Percentiles rank a stretch among this genome's conserved stretches.
Evolutionary conservation across 148 eudicot genomes (phyloP).

Genomic region (Rhododendron williamsianum): DNA sequence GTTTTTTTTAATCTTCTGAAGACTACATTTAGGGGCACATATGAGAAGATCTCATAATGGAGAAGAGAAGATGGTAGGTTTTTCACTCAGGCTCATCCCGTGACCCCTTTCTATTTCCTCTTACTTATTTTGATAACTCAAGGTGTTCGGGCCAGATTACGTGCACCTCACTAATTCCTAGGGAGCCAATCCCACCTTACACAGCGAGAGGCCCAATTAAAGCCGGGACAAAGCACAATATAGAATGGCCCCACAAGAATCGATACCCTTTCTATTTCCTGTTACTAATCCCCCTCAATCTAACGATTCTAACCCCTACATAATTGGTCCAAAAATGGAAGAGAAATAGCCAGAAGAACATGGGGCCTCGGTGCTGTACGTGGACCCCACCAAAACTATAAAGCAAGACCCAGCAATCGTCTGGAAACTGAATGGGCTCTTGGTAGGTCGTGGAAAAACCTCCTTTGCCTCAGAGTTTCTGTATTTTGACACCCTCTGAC

Average conservation of each 20-base stretch:
- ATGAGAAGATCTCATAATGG: not conserved
- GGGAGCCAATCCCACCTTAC: not conserved
- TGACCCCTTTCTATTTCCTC: not conserved
- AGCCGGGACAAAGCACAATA: not conserved
- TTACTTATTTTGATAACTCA: not conserved
- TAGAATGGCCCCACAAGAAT: not conserved
- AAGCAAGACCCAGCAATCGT: not conserved
- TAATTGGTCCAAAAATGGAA: not conserved
- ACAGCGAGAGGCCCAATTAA: not conserved
- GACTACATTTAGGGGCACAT: not conserved
- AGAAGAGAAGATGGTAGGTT: not conserved
- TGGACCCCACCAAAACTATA: not conserved
- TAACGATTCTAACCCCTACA: not conserved
- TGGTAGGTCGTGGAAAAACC: not conserved
- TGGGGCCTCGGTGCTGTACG: not conserved
- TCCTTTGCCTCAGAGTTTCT: not conserved
- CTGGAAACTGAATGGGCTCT: not conserved
- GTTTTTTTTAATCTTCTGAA: not conserved
- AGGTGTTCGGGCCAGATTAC: not conserved
- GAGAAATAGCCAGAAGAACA: not conserved
- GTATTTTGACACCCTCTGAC: not conserved
- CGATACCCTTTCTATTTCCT: not conserved
- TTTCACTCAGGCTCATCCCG: not conserved
- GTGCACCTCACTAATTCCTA: not conserved
- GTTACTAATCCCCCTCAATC: not conserved